A percentile compares a stretch with the other conserved stretches of the same genome.
phyloP scores from a whole-genome alignment of 2,329 filamentous ascomycete genomes.

The Pseudocercospora musae region DNA sequence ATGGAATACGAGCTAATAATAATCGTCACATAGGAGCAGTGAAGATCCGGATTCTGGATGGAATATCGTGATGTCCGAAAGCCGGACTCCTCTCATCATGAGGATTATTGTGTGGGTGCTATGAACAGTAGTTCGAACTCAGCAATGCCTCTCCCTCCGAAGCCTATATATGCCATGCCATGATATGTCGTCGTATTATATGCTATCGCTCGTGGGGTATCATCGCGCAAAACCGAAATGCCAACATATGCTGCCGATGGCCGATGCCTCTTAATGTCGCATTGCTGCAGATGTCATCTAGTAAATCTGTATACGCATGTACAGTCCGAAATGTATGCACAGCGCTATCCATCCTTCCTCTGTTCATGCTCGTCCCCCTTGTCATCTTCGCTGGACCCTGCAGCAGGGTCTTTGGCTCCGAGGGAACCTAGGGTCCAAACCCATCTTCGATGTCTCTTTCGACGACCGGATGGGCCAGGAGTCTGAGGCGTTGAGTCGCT shows the following conservation, averaged over 20 bases:
- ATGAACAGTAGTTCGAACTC: background rate
- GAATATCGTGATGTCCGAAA: background rate
- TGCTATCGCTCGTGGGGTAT: constrained; percentile 3
- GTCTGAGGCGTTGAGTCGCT: constrained; percentile 49
- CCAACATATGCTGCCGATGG: background rate
- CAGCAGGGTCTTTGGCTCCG: background rate
- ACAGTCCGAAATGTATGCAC: background rate
- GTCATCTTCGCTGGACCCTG: background rate
- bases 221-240: constrained; percentile 2
- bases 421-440: constrained; percentile 50
- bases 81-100: no score
- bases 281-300: background rate
- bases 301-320: background rate
- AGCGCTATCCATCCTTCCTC: background rate
- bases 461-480: constrained; percentile 49
- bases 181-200: background rate
- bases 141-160: background rate
- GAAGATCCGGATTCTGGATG: background rate
- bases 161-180: background rate
- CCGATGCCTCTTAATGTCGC: background rate
- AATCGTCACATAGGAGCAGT: no score
- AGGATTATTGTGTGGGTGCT: background rate
- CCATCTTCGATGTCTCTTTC: constrained; percentile 55
- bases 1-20: background rate
- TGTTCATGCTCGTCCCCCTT: background rate